Conservation (phyloP, 2,329 filamentous ascomycete genomes). For the Metarhizium guizhouense region DNA sequence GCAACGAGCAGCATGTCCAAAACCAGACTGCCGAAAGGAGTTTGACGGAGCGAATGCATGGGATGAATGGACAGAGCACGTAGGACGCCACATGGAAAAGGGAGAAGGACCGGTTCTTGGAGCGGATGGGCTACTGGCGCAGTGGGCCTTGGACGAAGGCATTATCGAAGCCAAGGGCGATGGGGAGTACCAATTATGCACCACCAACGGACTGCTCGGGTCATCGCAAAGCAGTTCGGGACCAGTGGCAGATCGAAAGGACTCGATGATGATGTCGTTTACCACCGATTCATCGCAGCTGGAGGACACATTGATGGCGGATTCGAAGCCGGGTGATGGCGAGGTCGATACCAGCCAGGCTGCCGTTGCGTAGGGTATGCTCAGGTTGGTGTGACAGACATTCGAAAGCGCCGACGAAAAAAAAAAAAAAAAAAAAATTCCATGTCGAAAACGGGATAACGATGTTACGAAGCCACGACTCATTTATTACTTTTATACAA, state of each 20-base stretch:
- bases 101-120: constrained; percentile 49
- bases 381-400: neutral
- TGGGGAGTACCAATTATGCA: constrained; percentile 45
- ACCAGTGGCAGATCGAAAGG: constrained; percentile 16
- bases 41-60: constrained; percentile 70
- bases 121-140: constrained; percentile 47
- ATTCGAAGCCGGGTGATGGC: constrained; percentile 15
- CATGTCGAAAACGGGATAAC: neutral
- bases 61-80: constrained; percentile 89
- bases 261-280: constrained; percentile 12
- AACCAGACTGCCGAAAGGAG: constrained; percentile 57
- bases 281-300: constrained; percentile 10
- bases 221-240: constrained; percentile 6
- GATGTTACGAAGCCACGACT: constrained; percentile 4
- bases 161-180: constrained; percentile 52
- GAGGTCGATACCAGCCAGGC: constrained; percentile 10
- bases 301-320: constrained; percentile 15
- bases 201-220: constrained; percentile 17
- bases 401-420: neutral
- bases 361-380: neutral
- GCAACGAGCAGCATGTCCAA: constrained; percentile 59
- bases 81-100: constrained; percentile 81
- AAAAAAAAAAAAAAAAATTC: too few species aligned
- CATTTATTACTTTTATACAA: neutral
- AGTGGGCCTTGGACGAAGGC: constrained; percentile 54